Evolutionary conservation across 2,329 filamentous ascomycete species (phyloP).

Genomic region (Coleophoma crateriformis): DNA sequence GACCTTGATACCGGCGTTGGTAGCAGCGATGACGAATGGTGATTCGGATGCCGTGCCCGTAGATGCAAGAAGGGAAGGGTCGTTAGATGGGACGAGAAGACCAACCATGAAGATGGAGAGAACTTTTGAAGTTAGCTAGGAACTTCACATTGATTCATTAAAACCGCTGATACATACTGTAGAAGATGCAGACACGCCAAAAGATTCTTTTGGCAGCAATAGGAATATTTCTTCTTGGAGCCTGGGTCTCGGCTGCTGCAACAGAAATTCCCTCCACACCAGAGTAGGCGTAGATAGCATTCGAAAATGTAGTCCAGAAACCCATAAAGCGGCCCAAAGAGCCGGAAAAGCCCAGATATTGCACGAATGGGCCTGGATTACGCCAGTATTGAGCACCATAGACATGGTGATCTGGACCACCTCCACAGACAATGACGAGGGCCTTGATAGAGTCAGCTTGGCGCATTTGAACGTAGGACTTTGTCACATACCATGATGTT

Average conservation of each 20-base stretch:
- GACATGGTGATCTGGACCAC: slow-evolving; percentile 49
- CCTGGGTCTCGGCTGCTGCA: slow-evolving; percentile 46
- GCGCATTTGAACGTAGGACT: background rate
- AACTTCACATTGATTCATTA: too few relatives aligned
- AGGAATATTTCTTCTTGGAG: slow-evolving; percentile 43
- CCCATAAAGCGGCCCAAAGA: slow-evolving; percentile 55
- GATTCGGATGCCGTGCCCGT: slow-evolving; percentile 42
- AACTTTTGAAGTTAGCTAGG: background rate
- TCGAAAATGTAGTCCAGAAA: slow-evolving; percentile 45
- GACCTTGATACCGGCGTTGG: slow-evolving; percentile 57
- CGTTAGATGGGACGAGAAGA: slow-evolving; percentile 48
- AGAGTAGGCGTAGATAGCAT: slow-evolving; percentile 37
- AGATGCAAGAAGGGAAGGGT: slow-evolving; percentile 40
- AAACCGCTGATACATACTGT: slow-evolving; percentile 20
- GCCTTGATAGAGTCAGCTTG: slow-evolving; percentile 19
- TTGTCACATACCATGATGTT: slow-evolving; percentile 44
- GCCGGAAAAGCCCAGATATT: slow-evolving; percentile 50
- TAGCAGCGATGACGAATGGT: slow-evolving; percentile 67
- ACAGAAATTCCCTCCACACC: slow-evolving; percentile 45
- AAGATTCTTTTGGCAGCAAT: slow-evolving; percentile 42
- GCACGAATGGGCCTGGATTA: slow-evolving; percentile 61
- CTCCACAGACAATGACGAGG: slow-evolving; percentile 57
- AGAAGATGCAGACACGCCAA: slow-evolving; percentile 49
- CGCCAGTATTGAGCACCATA: slow-evolving; percentile 68
- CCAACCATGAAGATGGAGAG: slow-evolving; percentile 48